A percentile compares a stretch with the other conserved stretches of the same genome.
phyloP scores from a whole-genome alignment of 2,329 filamentous ascomycete species.

The Septoria petroselini region DNA sequence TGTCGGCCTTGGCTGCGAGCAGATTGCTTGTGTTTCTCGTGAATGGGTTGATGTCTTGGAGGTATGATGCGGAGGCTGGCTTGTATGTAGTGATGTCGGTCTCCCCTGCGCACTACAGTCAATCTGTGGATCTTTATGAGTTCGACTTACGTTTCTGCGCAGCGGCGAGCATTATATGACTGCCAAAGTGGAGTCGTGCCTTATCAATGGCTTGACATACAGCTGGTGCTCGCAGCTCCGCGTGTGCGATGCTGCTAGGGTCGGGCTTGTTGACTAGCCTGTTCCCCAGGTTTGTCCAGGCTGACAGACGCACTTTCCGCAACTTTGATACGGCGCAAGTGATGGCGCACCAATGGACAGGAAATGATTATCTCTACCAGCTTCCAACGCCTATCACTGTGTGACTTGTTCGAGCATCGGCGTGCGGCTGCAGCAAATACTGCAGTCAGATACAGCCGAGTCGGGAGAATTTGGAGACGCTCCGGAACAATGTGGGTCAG shows the following conservation, averaged over 20 bases:
- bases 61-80: no score
- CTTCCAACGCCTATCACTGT: background rate
- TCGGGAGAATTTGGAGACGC: slow-evolving; percentile 9
- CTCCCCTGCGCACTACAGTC: background rate
- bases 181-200: slow-evolving; percentile 1
- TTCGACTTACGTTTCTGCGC: background rate
- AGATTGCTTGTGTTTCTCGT: no score
- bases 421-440: background rate
- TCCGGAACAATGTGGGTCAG: slow-evolving; percentile 5
- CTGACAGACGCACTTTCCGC: background rate
- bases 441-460: background rate
- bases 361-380: background rate
- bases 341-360: slow-evolving; percentile 1
- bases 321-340: slow-evolving; percentile 8
- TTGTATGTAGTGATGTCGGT: no score
- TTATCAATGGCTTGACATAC: slow-evolving; percentile 8
- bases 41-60: no score
- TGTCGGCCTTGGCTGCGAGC: no score
- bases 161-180: slow-evolving; percentile 6
- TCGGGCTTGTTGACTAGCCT: slow-evolving; percentile 10
- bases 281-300: background rate
- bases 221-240: background rate
- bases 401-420: background rate
- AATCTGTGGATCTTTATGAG: background rate
- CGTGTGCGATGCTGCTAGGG: background rate